Percentiles rank a stretch among this genome's conserved stretches.
Evolutionary conservation across 2,329 filamentous ascomycete genomes (phyloP).

Genomic region (Fusarium virguliforme): DNA sequence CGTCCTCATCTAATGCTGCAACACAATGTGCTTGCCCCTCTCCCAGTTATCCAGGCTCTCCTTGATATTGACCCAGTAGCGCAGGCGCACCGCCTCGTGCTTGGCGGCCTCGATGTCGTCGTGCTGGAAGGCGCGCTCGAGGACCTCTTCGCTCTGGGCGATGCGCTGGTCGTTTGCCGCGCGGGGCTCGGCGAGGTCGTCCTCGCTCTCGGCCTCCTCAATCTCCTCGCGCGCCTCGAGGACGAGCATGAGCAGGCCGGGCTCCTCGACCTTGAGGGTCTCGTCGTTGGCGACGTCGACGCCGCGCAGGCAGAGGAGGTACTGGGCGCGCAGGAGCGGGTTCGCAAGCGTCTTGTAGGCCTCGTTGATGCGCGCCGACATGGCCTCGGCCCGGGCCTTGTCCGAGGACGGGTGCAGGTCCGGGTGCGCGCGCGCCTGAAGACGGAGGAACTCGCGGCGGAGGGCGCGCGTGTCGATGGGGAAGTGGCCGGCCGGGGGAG

Average conservation of each 20-base stretch:
- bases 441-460: conserved; percentile 86
- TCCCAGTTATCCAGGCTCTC: conserved; percentile 90
- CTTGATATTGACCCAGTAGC: conserved; percentile 93
- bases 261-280: conserved; percentile 76
- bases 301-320: conserved; percentile 81
- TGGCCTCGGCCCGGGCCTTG: conserved; percentile 78
- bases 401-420: conserved; percentile 73
- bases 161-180: conserved; percentile 79
- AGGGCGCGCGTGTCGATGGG: conserved; percentile 78
- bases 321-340: conserved; percentile 89
- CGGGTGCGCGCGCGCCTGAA: conserved; percentile 85
- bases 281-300: conserved; percentile 88
- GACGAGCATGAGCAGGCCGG: conserved; percentile 82
- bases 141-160: conserved; percentile 69
- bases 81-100: conserved; percentile 80
- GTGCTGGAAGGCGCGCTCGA: conserved; percentile 76
- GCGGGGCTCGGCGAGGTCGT: conserved; percentile 73
- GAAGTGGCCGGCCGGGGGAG: conserved; percentile 85
- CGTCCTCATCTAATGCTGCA: conserved; percentile 62
- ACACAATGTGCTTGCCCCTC: conserved; percentile 74
- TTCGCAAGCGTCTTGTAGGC: conserved; percentile 89
- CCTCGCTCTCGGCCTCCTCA: conserved; percentile 79
- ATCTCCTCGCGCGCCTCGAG: conserved; percentile 85
- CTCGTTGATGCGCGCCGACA: conserved; percentile 89
- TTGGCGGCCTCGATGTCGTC: conserved; percentile 79